Conservation (phyloP, 768 basidiomycete genomes). For the Rhodotorula taiwanensis region DNA sequence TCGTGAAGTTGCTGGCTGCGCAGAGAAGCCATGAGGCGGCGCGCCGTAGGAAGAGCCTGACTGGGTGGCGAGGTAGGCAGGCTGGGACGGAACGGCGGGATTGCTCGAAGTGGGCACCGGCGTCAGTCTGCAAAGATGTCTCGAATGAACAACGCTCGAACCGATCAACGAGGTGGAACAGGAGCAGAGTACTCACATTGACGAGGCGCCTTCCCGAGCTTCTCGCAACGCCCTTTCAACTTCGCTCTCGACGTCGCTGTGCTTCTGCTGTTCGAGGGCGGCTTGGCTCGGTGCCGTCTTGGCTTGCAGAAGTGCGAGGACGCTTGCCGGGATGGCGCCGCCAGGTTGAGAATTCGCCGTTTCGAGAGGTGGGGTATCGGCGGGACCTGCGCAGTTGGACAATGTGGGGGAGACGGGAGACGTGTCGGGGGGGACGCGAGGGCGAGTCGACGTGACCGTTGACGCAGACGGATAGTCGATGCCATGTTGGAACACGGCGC, state of each 20-base stretch:
- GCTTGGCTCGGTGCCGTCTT: constrained; percentile 1
- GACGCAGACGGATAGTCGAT: too few species aligned
- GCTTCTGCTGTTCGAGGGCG: constrained; percentile 13
- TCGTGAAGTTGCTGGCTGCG: too few species aligned
- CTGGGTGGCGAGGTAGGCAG: neutral
- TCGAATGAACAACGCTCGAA: too few species aligned
- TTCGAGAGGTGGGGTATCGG: neutral
- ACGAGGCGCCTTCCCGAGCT: constrained; percentile 9
- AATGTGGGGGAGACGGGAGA: neutral
- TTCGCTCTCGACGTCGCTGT: constrained; percentile 1
- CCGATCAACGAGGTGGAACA: too few species aligned
- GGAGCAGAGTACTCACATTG: neutral
- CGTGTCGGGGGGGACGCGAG: neutral
- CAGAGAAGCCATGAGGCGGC: neutral
- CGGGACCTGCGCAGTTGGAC: neutral
- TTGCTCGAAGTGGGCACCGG: neutral
- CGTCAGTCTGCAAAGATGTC: neutral
- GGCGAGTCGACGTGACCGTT: neutral
- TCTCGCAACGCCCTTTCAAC: constrained; percentile 20
- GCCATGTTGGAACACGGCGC: too few species aligned
- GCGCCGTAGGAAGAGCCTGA: too few species aligned
- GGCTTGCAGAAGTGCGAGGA: constrained; percentile 28
- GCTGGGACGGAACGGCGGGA: too few species aligned
- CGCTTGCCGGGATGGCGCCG: constrained; percentile 20
- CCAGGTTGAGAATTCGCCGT: neutral